Percentiles rank a stretch among this genome's conserved stretches.
These are phyloP conservation scores for Amanita thiersii DNA, from an alignment of 768 basidiomycete species.

Conservation along the genomic window DNA sequence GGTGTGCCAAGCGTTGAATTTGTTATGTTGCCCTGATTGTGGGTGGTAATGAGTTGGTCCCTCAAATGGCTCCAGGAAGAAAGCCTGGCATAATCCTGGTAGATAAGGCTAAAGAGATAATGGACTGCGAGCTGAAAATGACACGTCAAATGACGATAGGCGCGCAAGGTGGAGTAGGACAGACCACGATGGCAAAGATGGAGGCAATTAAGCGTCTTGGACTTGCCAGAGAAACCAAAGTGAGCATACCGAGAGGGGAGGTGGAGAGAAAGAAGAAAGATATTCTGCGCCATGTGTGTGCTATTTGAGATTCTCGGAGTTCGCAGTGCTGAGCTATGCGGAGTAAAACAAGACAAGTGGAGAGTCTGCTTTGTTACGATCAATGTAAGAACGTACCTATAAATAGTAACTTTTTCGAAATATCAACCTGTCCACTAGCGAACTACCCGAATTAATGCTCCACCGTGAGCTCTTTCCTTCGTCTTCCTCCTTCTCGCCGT, in stretches of 20 bases:
- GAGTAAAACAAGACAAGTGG: slow-evolving; percentile 16
- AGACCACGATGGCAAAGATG: slow-evolving; percentile 36
- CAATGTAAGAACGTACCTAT: neutral
- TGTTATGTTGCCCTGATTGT: neutral
- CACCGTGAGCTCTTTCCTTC: no score
- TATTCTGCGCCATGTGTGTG: neutral
- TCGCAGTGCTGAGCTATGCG: slow-evolving; percentile 7
- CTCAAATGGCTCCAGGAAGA: slow-evolving; percentile 34
- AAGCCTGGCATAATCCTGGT: slow-evolving; percentile 38
- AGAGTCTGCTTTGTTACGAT: neutral
- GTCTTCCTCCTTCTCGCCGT: no score
- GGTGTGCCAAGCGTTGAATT: neutral
- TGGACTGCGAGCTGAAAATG: slow-evolving; percentile 44
- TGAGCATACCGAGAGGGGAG: slow-evolving; percentile 14
- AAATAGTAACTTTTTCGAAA: slow-evolving; percentile 1
- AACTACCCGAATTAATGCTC: no score
- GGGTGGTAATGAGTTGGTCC: slow-evolving; percentile 14
- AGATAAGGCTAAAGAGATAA: slow-evolving; percentile 42
- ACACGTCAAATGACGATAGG: neutral
- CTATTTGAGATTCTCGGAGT: neutral
- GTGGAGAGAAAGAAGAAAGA: slow-evolving; percentile 6
- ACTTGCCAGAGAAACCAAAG: slow-evolving; percentile 29
- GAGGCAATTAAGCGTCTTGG: slow-evolving; percentile 51
- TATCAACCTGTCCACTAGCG: neutral
- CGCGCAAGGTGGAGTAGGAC: slow-evolving; percentile 13